Evolutionary conservation across 2,329 filamentous ascomycete genomes (phyloP).

Genomic region (Colletotrichum sp.): DNA sequence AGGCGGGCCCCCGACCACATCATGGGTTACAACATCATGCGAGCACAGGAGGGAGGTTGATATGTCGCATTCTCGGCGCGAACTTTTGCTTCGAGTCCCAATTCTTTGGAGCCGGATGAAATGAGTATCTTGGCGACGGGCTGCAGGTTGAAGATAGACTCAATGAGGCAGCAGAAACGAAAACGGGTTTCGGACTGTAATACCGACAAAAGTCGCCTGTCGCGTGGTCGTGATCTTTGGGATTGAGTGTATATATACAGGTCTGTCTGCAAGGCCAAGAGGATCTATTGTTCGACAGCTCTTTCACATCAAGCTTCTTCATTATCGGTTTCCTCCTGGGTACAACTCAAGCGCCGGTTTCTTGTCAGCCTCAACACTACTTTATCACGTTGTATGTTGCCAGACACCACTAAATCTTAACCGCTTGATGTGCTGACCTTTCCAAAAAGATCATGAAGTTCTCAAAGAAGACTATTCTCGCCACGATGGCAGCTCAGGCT

Average conservation of each 20-base stretch:
- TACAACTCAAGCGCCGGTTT: neutral
- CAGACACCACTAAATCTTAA: neutral
- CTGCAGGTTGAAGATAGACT: neutral
- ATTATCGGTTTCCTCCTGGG: neutral
- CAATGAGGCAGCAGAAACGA: neutral
- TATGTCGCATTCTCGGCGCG: neutral
- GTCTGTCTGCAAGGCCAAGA: neutral
- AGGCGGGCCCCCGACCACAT: neutral
- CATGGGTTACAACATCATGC: neutral
- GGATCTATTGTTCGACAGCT: neutral
- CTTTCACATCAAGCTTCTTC: neutral
- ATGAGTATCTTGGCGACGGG: neutral
- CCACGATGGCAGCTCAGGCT: conserved; percentile 6
- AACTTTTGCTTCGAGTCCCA: neutral
- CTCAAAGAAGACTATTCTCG: neutral
- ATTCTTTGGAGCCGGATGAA: neutral
- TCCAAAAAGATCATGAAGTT: conserved; percentile 12
- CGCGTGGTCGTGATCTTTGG: neutral
- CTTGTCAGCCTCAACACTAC: neutral
- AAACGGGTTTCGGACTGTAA: neutral
- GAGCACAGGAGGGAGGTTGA: neutral
- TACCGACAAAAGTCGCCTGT: neutral
- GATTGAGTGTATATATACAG: neutral
- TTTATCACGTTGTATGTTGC: neutral
- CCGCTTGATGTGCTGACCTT: rapidly evolving